Evolutionary conservation across 2,329 filamentous ascomycete genomes (phyloP).

Genomic region (Colletotrichum falcatum): DNA sequence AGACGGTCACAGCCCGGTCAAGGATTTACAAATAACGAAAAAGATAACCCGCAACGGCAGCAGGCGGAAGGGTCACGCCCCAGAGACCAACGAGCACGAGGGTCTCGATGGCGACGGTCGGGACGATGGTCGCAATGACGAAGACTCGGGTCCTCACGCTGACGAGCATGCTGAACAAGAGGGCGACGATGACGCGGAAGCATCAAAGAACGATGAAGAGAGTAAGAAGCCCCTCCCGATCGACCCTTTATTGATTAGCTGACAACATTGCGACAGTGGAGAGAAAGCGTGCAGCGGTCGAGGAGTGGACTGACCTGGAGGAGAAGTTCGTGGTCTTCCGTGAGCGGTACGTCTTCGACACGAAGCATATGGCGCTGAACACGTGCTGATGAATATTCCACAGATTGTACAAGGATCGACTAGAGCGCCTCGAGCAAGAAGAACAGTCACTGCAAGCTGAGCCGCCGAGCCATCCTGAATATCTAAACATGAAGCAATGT

Average conservation of each 20-base stretch:
- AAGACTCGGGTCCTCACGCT: constrained; percentile 63
- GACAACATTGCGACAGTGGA: constrained; percentile 66
- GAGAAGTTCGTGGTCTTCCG: constrained; percentile 89
- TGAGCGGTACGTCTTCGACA: constrained; percentile 69
- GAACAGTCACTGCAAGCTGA: constrained; percentile 71
- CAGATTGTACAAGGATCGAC: constrained; percentile 88
- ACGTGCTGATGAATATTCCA: constrained; percentile 38
- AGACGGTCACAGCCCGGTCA: constrained; percentile 44
- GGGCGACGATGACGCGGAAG: constrained; percentile 70
- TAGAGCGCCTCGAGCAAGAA: constrained; percentile 82
- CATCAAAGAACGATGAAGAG: constrained; percentile 73
- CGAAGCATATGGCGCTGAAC: neutral
- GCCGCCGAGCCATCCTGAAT: constrained; percentile 86
- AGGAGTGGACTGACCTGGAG: constrained; percentile 83
- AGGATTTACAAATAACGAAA: constrained; percentile 49
- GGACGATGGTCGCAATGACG: constrained; percentile 52
- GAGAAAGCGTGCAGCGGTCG: constrained; percentile 82
- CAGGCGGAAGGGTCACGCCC: constrained; percentile 51
- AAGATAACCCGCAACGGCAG: constrained; percentile 57
- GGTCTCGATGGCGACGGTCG: constrained; percentile 44
- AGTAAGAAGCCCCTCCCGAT: constrained; percentile 57
- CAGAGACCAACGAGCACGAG: constrained; percentile 43
- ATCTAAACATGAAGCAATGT: constrained; percentile 88
- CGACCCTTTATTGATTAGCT: neutral
- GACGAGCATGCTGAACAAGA: constrained; percentile 67